These are phyloP conservation scores for Penicillium riverlandense DNA, from an alignment of 495 filamentous ascomycete species.

Conservation along the genomic window DNA sequence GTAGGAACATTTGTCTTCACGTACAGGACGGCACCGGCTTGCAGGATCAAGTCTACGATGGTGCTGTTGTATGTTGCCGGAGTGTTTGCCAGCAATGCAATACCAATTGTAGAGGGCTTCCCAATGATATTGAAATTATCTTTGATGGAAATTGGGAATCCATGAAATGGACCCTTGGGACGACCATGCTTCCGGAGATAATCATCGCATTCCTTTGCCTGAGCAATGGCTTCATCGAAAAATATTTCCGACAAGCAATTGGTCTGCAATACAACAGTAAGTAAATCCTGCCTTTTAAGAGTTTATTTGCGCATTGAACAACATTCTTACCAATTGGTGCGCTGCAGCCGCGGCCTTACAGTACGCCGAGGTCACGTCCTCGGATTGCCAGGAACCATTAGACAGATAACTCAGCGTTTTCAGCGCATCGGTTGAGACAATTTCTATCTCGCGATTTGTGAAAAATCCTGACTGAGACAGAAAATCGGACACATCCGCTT, in stretches of 20 bases:
- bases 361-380: constrained; percentile 43
- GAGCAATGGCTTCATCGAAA: constrained; percentile 44
- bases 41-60: constrained; percentile 16
- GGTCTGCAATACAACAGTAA: neutral
- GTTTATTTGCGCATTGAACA: too few species aligned
- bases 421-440: constrained; percentile 5
- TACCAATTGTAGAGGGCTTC: constrained; percentile 41
- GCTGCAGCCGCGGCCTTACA: constrained; percentile 43
- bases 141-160: constrained; percentile 50
- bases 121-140: constrained; percentile 52
- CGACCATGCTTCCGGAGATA: constrained; percentile 11
- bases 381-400: constrained; percentile 15
- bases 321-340: constrained; percentile 28
- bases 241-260: constrained; percentile 54
- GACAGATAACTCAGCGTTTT: constrained; percentile 3
- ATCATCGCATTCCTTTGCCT: constrained; percentile 29
- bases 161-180: constrained; percentile 43
- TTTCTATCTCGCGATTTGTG: constrained; percentile 8
- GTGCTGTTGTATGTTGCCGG: constrained; percentile 31
- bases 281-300: too few species aligned
- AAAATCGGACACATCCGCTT: too few species aligned
- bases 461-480: constrained; percentile 9
- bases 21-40: constrained; percentile 40
- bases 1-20: constrained; percentile 50
- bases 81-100: constrained; percentile 34